Evolutionary conservation across 2,329 filamentous ascomycete species (phyloP).

Genomic region (Xylaria sp.): DNA sequence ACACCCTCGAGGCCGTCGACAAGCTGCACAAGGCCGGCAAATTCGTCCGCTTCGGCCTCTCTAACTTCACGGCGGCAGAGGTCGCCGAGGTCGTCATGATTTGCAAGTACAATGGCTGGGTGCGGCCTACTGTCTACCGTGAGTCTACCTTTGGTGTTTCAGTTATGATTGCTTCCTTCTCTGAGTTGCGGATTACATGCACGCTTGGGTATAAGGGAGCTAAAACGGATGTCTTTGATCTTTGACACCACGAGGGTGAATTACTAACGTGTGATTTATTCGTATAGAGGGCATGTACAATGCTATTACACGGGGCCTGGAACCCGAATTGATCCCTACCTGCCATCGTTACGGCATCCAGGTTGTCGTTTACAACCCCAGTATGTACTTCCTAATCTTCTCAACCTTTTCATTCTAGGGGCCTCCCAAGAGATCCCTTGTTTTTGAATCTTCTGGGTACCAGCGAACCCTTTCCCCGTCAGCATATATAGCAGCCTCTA

Average conservation of each 20-base stretch:
- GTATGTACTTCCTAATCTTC: slow-evolving; percentile 10
- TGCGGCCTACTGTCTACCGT: slow-evolving; percentile 81
- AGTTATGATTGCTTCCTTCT: background rate
- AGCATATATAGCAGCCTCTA: background rate
- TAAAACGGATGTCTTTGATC: background rate
- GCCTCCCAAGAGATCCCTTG: too few species aligned
- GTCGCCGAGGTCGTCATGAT: slow-evolving; percentile 85
- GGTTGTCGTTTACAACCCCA: slow-evolving; percentile 83
- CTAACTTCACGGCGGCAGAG: slow-evolving; percentile 88
- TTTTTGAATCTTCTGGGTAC: too few species aligned
- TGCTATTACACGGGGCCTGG: slow-evolving; percentile 78
- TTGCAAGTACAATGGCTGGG: slow-evolving; percentile 82
- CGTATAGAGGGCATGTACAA: slow-evolving; percentile 77
- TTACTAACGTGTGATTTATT: slow-evolving; percentile 1
- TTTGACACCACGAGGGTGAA: background rate
- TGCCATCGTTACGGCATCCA: slow-evolving; percentile 81
- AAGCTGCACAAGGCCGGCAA: slow-evolving; percentile 87
- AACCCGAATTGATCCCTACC: slow-evolving; percentile 77
- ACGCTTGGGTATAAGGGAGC: too few species aligned
- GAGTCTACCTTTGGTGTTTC: slow-evolving; percentile 48
- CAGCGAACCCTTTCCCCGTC: background rate
- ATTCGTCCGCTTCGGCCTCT: slow-evolving; percentile 81
- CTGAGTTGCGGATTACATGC: background rate
- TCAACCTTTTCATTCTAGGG: background rate
- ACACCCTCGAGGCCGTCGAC: slow-evolving; percentile 81